These are phyloP conservation scores for Reutealis trisperma DNA, from an alignment of 345 rosid genomes.

Conservation along the genomic window DNA sequence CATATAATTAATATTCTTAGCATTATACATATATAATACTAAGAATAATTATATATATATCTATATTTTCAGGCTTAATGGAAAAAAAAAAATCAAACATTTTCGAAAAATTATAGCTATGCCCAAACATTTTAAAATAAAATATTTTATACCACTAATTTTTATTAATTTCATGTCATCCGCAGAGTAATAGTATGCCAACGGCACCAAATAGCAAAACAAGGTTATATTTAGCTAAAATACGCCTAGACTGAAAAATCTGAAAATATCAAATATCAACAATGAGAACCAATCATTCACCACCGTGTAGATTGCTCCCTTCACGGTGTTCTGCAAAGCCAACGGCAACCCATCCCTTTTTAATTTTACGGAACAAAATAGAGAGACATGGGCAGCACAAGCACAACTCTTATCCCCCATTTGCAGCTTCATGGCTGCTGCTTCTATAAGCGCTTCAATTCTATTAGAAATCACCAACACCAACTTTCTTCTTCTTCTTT, in stretches of 20 bases:
- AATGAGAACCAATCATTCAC: conserved; percentile 11
- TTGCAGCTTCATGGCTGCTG: conserved; percentile 50
- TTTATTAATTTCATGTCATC: too few relatives aligned
- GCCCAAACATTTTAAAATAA: too few relatives aligned
- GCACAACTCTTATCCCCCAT: conserved; percentile 60
- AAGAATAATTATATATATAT: too few relatives aligned
- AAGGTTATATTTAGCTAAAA: not conserved
- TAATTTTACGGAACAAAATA: not conserved
- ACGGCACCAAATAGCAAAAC: not conserved
- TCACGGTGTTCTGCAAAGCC: too few relatives aligned
- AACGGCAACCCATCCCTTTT: not conserved
- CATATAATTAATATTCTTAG: too few relatives aligned
- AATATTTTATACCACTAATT: too few relatives aligned
- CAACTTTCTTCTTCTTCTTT: conserved; percentile 18
- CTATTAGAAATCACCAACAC: conserved; percentile 23
- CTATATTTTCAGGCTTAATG: too few relatives aligned
- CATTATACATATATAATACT: too few relatives aligned
- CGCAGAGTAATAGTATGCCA: not conserved
- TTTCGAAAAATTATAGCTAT: too few relatives aligned
- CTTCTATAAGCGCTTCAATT: conserved; percentile 38
- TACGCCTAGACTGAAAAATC: not conserved
- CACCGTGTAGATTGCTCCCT: not conserved
- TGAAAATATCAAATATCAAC: conserved; percentile 3
- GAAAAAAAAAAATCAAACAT: too few relatives aligned
- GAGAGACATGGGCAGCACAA: conserved; percentile 58